These are phyloP conservation scores for Jackrogersella multiformis DNA, from an alignment of 495 filamentous ascomycete genomes.

Conservation along the genomic window DNA sequence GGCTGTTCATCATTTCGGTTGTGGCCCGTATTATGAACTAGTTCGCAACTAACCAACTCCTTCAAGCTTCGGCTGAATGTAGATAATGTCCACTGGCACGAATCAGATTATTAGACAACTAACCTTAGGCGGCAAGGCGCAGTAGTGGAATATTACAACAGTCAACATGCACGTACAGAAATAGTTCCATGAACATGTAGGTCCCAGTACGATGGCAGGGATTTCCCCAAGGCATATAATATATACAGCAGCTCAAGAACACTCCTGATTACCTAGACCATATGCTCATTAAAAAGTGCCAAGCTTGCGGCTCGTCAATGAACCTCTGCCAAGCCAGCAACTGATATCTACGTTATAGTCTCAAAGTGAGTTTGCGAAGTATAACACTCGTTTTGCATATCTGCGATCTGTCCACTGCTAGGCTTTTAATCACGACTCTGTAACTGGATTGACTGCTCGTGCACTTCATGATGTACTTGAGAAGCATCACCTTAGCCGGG, in stretches of 20 bases:
- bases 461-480: conserved; percentile 10
- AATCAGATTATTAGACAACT: conserved; percentile 1
- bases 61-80: not conserved
- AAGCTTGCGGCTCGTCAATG: conserved; percentile 17
- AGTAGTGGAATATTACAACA: not conserved
- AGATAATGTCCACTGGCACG: not conserved
- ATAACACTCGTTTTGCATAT: not conserved
- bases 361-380: not conserved
- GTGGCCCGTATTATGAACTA: not conserved
- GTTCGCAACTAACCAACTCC: not conserved
- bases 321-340: conserved; percentile 7
- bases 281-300: conserved; percentile 9
- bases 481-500: not conserved
- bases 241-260: no score
- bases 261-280: no score
- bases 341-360: not conserved
- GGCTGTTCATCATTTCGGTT: not conserved
- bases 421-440: not conserved
- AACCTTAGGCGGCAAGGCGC: not conserved
- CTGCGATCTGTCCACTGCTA: not conserved
- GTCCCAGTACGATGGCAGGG: not conserved
- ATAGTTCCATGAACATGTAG: not conserved
- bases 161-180: not conserved
- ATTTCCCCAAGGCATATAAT: not conserved
- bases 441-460: not conserved